Evolutionary conservation across 1,284 basidiomycete genomes (phyloP).

Genomic region (Cryptococcus jaspeensis): DNA sequence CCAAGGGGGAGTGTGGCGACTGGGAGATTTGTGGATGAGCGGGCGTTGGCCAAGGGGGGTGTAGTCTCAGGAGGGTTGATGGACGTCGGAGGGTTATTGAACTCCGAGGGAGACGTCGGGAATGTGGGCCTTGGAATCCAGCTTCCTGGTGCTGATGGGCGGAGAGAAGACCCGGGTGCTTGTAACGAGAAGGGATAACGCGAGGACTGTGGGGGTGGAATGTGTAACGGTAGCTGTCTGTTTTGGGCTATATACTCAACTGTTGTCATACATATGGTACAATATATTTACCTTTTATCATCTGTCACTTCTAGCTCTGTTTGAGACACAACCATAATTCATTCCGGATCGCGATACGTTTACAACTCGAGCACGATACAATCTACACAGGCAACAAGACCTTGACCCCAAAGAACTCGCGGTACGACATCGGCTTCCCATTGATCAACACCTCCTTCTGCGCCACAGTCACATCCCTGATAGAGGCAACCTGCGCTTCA

Average conservation of each 20-base stretch:
- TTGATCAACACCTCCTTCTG: slow-evolving; percentile 25
- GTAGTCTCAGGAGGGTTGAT: background rate
- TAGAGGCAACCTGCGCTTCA: slow-evolving; percentile 29
- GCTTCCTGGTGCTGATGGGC: too few relatives aligned
- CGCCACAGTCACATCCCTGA: slow-evolving; percentile 22
- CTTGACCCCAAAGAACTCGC: slow-evolving; percentile 25
- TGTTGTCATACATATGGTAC: too few relatives aligned
- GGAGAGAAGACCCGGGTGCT: too few relatives aligned
- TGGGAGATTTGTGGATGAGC: background rate
- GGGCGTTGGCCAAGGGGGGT: background rate
- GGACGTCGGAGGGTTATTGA: background rate
- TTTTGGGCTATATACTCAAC: too few relatives aligned
- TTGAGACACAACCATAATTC: too few relatives aligned
- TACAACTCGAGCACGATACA: background rate
- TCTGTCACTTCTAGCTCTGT: too few relatives aligned
- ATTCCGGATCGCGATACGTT: background rate
- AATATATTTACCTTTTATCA: too few relatives aligned
- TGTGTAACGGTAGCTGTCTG: too few relatives aligned
- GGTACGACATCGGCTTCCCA: slow-evolving; percentile 24
- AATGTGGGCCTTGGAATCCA: too few relatives aligned
- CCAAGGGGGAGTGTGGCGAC: background rate
- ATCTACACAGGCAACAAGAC: slow-evolving; percentile 22
- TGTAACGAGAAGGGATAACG: too few relatives aligned
- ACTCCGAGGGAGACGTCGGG: too few relatives aligned
- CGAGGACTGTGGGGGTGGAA: too few relatives aligned